phyloP scores from a whole-genome alignment of 2,329 filamentous ascomycete genomes.

The Monilinia fructicola region DNA sequence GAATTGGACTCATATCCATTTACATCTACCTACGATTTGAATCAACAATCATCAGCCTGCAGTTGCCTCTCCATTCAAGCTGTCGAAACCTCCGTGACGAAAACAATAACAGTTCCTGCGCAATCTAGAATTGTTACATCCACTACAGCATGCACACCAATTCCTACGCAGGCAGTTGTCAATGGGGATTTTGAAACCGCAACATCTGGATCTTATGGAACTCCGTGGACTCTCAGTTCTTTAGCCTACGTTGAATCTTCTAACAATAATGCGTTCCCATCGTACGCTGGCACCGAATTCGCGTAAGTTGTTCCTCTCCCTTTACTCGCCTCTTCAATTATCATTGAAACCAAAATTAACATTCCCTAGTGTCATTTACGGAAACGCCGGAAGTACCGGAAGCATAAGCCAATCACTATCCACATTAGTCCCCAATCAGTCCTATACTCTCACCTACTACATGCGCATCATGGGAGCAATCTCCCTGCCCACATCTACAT shows the following conservation, averaged over 20 bases:
- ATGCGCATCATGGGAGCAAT: not conserved
- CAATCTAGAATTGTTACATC: not conserved
- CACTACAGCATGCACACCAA: not conserved
- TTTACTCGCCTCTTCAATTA: not conserved
- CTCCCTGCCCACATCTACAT: not conserved
- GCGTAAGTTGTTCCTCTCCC: not conserved
- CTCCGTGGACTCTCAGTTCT: not conserved
- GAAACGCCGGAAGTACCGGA: not conserved
- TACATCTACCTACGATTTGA: conserved; percentile 5
- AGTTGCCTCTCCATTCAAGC: conserved; percentile 5
- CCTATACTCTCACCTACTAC: conserved; percentile 11
- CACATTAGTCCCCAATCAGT: not conserved
- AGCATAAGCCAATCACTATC: not conserved
- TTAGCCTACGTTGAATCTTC: not conserved
- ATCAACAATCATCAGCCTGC: conserved; percentile 12
- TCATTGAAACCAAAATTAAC: not conserved
- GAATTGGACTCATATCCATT: not conserved
- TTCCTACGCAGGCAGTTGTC: not conserved
- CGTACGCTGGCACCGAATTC: not conserved
- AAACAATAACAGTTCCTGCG: not conserved
- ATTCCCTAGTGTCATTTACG: not conserved
- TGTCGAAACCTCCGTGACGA: conserved; percentile 2
- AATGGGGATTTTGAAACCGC: conserved; percentile 5
- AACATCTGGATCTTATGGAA: not conserved
- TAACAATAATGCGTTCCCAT: not conserved